Evolutionary conservation across 306 rosid genomes (phyloP), one percentile per base, ranked within the genome.

Genomic region (Mimosa pudica): DNA sequence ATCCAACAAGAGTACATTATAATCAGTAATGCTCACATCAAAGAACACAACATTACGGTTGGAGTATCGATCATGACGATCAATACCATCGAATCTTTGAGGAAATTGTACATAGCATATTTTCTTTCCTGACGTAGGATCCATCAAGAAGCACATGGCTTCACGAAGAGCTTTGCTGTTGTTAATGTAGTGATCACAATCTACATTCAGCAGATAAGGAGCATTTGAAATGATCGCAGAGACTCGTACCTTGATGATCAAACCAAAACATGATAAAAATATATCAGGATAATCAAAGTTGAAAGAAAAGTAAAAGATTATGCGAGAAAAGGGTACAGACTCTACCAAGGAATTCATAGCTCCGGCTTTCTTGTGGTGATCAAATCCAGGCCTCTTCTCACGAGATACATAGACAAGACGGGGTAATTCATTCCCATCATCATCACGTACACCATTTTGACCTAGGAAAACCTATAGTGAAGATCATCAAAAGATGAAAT

Each of bases 101-200:
- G 98, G 98, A 84, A 93, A 93, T 74, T 93, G 97, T 42, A 91
- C 97, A 20, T 93, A 93, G 85, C 97, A 93, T 64, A 93, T 89
- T 81, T 88, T 87, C 85, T 87, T 89, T 81, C 98, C 98, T 9
- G 93, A 93, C 8, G 89, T 89, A 69, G 98, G 95, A 75, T 93
- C 98, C 97, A 93, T 93, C 97, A 93, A 84, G 90, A 93, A 93
- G 83, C 98, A 93, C 98, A 93, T 93, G 58, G 98, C 90, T 84
- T 93, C 98, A 3, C 98, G 89, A 82, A 93, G 97, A 12, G 98
- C 98, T 88, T 84, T 91, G 64, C 98, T 93, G 84, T 93, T 93
- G 89, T 93, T 93, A 74, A 93, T 90, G 84, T 93, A 93, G 93
- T 93, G 98, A 88, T 93, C 98, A 89, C 98, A 93, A 73, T 93